A percentile compares a stretch with the other conserved stretches of the same genome.
phyloP scores from a whole-genome alignment of 345 rosid genomes.

The Arabis alpina region DNA sequence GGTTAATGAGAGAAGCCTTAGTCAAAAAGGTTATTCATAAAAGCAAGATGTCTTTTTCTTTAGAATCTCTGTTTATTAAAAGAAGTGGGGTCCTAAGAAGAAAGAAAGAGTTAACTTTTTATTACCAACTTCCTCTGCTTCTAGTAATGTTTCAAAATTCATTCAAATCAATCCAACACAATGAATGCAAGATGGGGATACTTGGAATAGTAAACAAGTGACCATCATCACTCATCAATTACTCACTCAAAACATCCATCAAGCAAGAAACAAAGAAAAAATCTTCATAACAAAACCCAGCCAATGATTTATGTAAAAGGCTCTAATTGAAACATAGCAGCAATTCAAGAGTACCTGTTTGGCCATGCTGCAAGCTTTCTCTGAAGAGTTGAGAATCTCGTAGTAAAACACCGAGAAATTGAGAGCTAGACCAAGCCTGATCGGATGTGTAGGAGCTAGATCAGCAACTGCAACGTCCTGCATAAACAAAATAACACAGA shows the following conservation, averaged over 20 bases:
- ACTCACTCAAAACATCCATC: constrained; percentile 11
- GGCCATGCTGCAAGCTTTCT: constrained; percentile 75
- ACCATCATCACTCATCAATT: not conserved
- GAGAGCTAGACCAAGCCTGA: constrained; percentile 68
- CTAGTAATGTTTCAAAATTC: not conserved
- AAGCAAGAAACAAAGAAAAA: constrained; percentile 21
- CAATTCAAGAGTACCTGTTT: constrained; percentile 53
- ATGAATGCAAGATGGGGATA: constrained; percentile 22
- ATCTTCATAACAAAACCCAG: not conserved
- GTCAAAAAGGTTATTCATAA: constrained; percentile 21
- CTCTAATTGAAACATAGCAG: constrained; percentile 15
- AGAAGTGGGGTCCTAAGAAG: constrained; percentile 40
- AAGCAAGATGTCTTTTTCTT: constrained; percentile 30
- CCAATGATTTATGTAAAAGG: not conserved
- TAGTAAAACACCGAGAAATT: constrained; percentile 78
- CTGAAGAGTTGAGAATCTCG: constrained; percentile 72
- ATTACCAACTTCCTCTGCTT: constrained; percentile 21
- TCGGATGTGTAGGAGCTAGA: constrained; percentile 74
- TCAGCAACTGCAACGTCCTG: constrained; percentile 69
- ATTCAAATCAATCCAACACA: constrained; percentile 27
- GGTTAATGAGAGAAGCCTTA: constrained; percentile 13
- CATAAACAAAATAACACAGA: constrained; percentile 17
- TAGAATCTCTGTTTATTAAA: constrained; percentile 28
- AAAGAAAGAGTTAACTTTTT: constrained; percentile 18
- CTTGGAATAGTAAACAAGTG: constrained; percentile 7